Evolutionary conservation across 768 basidiomycete genomes (phyloP), one percentile per base, ranked within the genome.

Genomic region (Mycena maculata): DNA sequence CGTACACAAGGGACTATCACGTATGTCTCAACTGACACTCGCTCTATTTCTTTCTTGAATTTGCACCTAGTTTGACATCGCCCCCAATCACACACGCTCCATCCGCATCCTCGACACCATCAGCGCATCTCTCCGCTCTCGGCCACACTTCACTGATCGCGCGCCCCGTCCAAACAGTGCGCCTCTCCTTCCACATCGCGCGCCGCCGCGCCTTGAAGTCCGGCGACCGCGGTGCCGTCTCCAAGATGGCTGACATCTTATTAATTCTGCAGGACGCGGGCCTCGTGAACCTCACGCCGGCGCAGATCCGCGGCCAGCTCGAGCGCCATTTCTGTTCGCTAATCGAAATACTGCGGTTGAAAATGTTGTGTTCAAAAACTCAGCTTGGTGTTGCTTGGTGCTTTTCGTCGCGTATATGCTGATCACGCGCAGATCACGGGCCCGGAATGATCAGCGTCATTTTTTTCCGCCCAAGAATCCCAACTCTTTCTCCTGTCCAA

Each of bases 201-300:
- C 63, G 63, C 28, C 63, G 63, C 55, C 63, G 63, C 47, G 63
- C 55, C 22, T 41, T 64, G 39, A 45, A 54, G 4, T 57, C 63
- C 2, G 55, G 63, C 28, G 54, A 49, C 47, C 28, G 7, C 36
- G n/a, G n/a, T 27, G 63, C 63, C 13, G 55, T 64, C 27, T 2
- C 22, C 28, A 57, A 50, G 16, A 56, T 64, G 54, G 13, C 39
- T 33, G 36, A 39, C 33, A 18, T 63, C 1, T 36, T 63, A 4
- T 6, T 9, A 1, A 0, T 18, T 36, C 20, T 39, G 33, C 54
- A 41, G 27, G 44, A 27, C n/a, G 10, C 13, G 25, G 61, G 53
- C 0, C 0, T 22, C n/a, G 2, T 63, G 7, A 7, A 28, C 16
- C 33, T 63, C 53, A 63, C 47, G 5, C 11, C 10, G 0, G n/a